Evolutionary conservation across 2,329 filamentous ascomycete genomes (phyloP).

Genomic region (Paradendryphiella salina): DNA sequence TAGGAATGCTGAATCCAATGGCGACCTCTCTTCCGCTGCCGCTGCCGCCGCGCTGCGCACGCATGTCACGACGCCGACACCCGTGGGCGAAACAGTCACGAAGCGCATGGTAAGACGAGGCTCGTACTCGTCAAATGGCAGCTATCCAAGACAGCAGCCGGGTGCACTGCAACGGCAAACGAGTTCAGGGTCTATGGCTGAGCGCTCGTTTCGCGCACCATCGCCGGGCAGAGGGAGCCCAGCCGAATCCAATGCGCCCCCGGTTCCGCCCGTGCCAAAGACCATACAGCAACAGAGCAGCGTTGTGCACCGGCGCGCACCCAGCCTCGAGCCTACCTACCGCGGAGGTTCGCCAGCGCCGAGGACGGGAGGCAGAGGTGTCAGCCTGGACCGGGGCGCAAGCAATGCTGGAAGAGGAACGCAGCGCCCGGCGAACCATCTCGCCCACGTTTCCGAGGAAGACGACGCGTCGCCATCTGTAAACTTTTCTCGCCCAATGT

Average conservation of each 20-base stretch:
- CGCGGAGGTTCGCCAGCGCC: slow-evolving; percentile 53
- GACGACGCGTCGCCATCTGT: slow-evolving; percentile 52
- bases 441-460: slow-evolving; percentile 50
- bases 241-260: slow-evolving; percentile 60
- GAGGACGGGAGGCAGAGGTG: slow-evolving; percentile 43
- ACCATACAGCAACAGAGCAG: slow-evolving; percentile 42
- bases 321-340: slow-evolving; percentile 56
- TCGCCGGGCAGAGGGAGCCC: slow-evolving; percentile 52
- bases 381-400: slow-evolving; percentile 48
- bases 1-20: slow-evolving; percentile 65
- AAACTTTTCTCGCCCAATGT: slow-evolving; percentile 61
- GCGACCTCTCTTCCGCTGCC: slow-evolving; percentile 77
- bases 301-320: slow-evolving; percentile 43
- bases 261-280: slow-evolving; percentile 73
- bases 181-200: slow-evolving; percentile 82
- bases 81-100: slow-evolving; percentile 80
- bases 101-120: slow-evolving; percentile 78
- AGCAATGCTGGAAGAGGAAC: slow-evolving; percentile 30
- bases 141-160: slow-evolving; percentile 48
- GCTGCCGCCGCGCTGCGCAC: slow-evolving; percentile 83
- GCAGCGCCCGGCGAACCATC: slow-evolving; percentile 34
- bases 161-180: slow-evolving; percentile 51
- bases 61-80: slow-evolving; percentile 75
- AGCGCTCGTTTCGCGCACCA: slow-evolving; percentile 81
- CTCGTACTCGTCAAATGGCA: slow-evolving; percentile 70